Evolutionary conservation across 2,329 filamentous ascomycete species (phyloP), one percentile per base, ranked within the genome.

Genomic region (Ustulina deusta): DNA sequence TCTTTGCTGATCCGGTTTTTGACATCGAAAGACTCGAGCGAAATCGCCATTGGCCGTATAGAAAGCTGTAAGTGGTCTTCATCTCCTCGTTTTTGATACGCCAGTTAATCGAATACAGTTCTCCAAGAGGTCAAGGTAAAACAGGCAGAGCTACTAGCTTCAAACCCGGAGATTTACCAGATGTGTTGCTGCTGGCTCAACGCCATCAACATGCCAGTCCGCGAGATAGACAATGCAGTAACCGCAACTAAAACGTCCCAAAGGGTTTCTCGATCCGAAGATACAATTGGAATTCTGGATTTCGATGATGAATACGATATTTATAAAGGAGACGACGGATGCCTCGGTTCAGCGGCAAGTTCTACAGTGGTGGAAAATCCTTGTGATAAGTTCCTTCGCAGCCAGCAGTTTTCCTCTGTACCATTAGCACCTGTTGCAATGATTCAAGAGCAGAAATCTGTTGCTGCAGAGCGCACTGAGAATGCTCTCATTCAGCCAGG

Each of bases 171-270:
- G 11, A 20, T 75, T 27, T 29, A 65, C n/a, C 9, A 65, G 6
- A 61, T 60, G 42, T 73, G 71, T 38, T 38, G 29, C 5, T 48
- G 32, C 29, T 77, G 75, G 75, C 66, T 76, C 2, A 49, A 36
- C 1, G 66, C 71, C 0, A 74, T 74, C 29, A 17, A 62, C 6
- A 69, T 74, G 59, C 72, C 74, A 3, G 52, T 67, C 38, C 62
- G 65, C 9, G 22, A 17, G 13, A 29, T 38, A 9, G 42, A 25
- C 7, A 27, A 27, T 44, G 36, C 59, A 27, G 17, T 65, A 27
- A 42, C 1, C 2, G 63, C 64, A 22, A 17, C 29, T 29, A 55
- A 22, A 40, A 3, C 7, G 2, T 44, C n/a, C 27, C 29, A 29
- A 51, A 38, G 3, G 25, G 13, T 54, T 36, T 13, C 17, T 2